Evolutionary conservation across 192 early-diverging fungal genomes (phyloP).

Genomic region (Coemansia sp.): DNA sequence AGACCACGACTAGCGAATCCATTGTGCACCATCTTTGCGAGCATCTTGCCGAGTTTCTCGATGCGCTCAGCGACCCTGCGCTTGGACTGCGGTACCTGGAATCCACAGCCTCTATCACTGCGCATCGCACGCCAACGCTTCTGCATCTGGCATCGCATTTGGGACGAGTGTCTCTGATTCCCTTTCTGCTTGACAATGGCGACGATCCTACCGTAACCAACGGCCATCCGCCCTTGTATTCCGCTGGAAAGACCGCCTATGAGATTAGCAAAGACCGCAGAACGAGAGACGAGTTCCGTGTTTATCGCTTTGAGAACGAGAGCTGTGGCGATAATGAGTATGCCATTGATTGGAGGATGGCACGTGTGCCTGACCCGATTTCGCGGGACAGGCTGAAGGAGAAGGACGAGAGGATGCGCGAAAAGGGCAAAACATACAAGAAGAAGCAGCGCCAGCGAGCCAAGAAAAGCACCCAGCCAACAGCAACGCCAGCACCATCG

Average conservation of each 20-base stretch:
- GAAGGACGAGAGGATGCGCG: conserved; percentile 16
- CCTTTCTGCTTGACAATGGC: conserved; percentile 64
- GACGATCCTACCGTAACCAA: conserved; percentile 73
- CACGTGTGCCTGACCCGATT: conserved; percentile 31
- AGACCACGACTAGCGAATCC: conserved; percentile 48
- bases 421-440: conserved; percentile 14
- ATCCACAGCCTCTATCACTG: conserved; percentile 36
- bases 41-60: conserved; percentile 61
- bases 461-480: not conserved
- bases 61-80: conserved; percentile 57
- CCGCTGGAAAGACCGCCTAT: conserved; percentile 35
- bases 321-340: conserved; percentile 11
- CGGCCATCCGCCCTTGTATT: conserved; percentile 30
- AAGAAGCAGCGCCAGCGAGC: conserved; percentile 13
- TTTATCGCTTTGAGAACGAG: conserved; percentile 34
- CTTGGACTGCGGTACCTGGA: conserved; percentile 54
- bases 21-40: conserved; percentile 57
- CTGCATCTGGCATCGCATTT: conserved; percentile 74
- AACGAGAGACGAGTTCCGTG: conserved; percentile 29
- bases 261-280: conserved; percentile 29
- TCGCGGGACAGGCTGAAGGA: conserved; percentile 22
- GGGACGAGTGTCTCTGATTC: conserved; percentile 63
- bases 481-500: not conserved
- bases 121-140: conserved; percentile 59
- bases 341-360: conserved; percentile 42